Evolutionary conservation across 1,284 basidiomycete species (phyloP), one percentile per base, ranked within the genome.

Genomic region (Fomitopsis betulina): DNA sequence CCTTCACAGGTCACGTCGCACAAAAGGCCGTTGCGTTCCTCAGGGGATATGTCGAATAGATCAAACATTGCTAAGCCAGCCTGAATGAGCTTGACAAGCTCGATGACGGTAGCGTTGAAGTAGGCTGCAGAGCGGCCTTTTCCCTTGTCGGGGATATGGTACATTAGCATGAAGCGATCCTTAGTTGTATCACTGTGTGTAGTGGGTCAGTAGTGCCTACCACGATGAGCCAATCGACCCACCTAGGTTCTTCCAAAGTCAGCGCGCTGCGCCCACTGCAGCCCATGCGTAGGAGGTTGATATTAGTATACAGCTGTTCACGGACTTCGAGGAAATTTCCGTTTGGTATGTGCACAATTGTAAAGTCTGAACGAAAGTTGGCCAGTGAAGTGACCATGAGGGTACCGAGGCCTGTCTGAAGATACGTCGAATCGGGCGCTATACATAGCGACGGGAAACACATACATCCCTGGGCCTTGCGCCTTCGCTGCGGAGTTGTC

Each of bases 311-410:
- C 30, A 93, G 79, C 59, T 83, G 83, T 60, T 87, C 82, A 59
- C 79, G 79, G 35, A 79, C 76, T 32, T 79, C 76, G 21, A 83
- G 75, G 69, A 86, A 88, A 68, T 86, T 78, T 30, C 91, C 91
- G 53, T 78, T 73, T 0, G 89, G 89, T 56, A 93, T 84, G 58
- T 81, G 84, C 21, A 93, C 86, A 59, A 92, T 89, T 56, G 88
- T 89, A 68, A 85, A 89, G 74, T 93, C 90, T 3, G 89, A 91
- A 55, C 87, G 87, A 69, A 93, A 93, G 72, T 89, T 86, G 45
- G 87, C 87, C 19, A 93, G 80, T 7, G 89, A 91, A n/a, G 90
- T 93, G 56, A 85, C 82, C 82, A 92, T 85, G 62, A 93, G 77
- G 15, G 79, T 73, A 42, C 90, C 90, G 57, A 85, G 73, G n/a